Base-by-base conservation (phyloP, 75 land plant species). In the Gnetum montanum region DNA sequence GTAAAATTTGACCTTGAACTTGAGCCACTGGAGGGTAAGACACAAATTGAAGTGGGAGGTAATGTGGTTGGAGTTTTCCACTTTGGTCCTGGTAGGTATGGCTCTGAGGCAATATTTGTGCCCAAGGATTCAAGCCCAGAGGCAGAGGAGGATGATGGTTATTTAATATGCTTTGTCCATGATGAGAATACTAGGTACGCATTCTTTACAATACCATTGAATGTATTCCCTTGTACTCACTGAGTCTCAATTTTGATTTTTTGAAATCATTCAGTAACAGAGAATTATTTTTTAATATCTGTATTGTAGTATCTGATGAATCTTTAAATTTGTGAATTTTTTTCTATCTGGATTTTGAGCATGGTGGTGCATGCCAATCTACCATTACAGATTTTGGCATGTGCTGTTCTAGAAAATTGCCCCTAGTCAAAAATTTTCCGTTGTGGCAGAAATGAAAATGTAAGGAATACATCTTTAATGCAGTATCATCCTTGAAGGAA, bases 131-230 rank as follows among this genome's bases (percentile, higher is more conserved):
- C 80, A 37, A 87, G 79, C 16, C 59, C 41, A 47, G 67, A 71
- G 11, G 71, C 70, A 13, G 84, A 76, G 35, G 90, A 93, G 65
- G 98, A 93, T 58, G 98, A 85, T 74, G 98, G 98, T 31, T 93
- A 79, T 76, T 68, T 88, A 55, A 89, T 93, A 29, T 77, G 79
- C 55, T 93, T 88, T 62, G 78, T 70, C 3, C 76, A 88, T 76
- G 98, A 93, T 47, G 90, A 89, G 38, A 80, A 72, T 44, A 82
- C 75, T 12, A 84, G 95, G 95, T 93, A 89, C 34, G 37, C 4
- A 18, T 22, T 10, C 19, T 53, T 34, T 23, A 6, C 20, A 31
- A 8, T 38, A 12, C 41, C n/a, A n/a, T n/a, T n/a, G n/a, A n/a
- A n/a, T n/a, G n/a, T n/a, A n/a, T n/a, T n/a, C n/a, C 43, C 15